Base-by-base conservation (phyloP, 2,329 filamentous ascomycete species). In the Trichoderma cornu-damae region DNA sequence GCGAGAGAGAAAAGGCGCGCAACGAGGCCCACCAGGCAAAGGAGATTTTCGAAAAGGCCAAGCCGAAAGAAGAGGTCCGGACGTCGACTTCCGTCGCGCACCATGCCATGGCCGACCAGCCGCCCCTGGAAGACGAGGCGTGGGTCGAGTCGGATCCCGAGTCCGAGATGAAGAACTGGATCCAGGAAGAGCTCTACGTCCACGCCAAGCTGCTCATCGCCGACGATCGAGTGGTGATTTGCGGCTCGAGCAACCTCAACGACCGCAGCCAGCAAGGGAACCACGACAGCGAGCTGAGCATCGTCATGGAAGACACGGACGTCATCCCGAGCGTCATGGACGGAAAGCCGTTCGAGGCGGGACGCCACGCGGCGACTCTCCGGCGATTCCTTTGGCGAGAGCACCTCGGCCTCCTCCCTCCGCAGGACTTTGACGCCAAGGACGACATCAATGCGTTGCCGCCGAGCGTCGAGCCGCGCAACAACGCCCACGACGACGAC, bases 181-280 rank as follows among this genome's bases (percentile, higher is more conserved):
- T 97, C 59, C 93, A 96, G 69, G 94, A 99, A 70, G 93, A 99
- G 71, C 81, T 97, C 2, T 99, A 99, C 70, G 87, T 97, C 47
- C 94, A 99, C 70, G 88, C 85, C 26, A 99, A 97, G 75, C 79
- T 96, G 34, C 80, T 94, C 63, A 93, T 96, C 63, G 88, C 87
- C 1, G 92, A 97, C 68, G 93, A 97, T 70, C 84, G 85, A 54
- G 81, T 90, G 47, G 90, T 89, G 1, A 84, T 96, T 53, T 94
- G 90, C 68, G 90, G 90, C 16, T 91, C 87, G 24, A 90, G 89
- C 62, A 97, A 96, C 72, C 79, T 96, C 65, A 97, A 96, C 70
- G 93, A 97, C 69, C 87, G 93, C 53, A 84, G 89, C 50, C 92
- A 96, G 72, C 75, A 94, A 4, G 93, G 93, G 12, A 83, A 87